A percentile compares a stretch with the other conserved stretches of the same genome.
Conservation (phyloP, 2,329 filamentous ascomycete genomes). For the Plenodomus tracheiphilus region DNA sequence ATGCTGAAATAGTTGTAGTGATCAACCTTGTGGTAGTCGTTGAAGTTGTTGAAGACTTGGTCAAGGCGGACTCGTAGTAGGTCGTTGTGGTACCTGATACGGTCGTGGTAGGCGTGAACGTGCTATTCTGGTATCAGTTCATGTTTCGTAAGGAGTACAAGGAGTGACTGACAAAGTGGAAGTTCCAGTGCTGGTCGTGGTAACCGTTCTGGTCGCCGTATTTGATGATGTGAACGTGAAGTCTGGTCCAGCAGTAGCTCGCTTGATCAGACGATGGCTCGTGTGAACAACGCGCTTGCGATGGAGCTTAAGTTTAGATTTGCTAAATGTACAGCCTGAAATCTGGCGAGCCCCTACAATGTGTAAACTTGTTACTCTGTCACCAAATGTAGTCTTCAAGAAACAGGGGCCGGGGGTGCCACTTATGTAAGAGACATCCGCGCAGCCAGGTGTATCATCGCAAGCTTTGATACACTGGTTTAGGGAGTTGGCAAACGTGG, state of each 20-base stretch:
- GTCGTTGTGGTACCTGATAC: background rate
- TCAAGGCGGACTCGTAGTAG: background rate
- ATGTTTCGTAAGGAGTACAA: too few species aligned
- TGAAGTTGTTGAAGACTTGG: too few species aligned
- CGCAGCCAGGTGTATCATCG: conserved; percentile 21
- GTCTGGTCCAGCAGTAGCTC: background rate
- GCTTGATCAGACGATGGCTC: background rate
- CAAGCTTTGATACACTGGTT: conserved; percentile 25
- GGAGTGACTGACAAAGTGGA: background rate
- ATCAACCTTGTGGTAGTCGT: too few species aligned
- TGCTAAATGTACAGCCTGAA: conserved; percentile 4
- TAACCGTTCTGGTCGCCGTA: too few species aligned
- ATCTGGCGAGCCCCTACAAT: conserved; percentile 26
- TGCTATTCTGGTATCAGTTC: background rate
- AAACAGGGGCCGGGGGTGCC: conserved; percentile 27
- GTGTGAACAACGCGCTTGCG: conserved; percentile 13
- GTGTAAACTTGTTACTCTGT: conserved; percentile 6
- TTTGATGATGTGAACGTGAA: too few species aligned
- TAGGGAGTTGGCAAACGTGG: conserved; percentile 9
- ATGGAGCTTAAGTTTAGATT: conserved; percentile 9
- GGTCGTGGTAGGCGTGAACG: background rate
- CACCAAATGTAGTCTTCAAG: conserved; percentile 22
- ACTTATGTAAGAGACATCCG: conserved; percentile 21
- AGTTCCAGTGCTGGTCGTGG: background rate
- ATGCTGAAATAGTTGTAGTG: too few species aligned